These are phyloP conservation scores for Camelina neglecta DNA, from an alignment of 345 rosid genomes.

Conservation along the genomic window DNA sequence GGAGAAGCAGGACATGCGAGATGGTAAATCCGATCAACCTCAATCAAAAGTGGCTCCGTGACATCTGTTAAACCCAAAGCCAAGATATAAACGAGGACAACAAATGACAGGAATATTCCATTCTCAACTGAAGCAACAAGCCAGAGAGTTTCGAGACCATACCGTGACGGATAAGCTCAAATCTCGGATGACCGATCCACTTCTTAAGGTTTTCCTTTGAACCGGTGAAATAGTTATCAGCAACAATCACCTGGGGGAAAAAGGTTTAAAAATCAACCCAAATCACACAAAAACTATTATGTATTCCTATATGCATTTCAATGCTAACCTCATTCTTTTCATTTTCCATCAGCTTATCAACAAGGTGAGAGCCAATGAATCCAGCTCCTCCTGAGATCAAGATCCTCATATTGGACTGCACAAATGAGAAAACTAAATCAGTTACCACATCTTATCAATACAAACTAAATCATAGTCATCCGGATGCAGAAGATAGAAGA, in stretches of 20 bases:
- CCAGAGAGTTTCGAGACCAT: conserved; percentile 33
- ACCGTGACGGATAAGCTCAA: conserved; percentile 98
- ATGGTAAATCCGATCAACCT: conserved; percentile 96
- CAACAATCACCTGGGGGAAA: conserved; percentile 72
- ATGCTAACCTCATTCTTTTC: conserved; percentile 87
- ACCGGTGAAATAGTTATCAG: conserved; percentile 93
- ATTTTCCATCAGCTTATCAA: conserved; percentile 89
- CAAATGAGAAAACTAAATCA: conserved; percentile 11
- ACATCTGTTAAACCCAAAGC: conserved; percentile 59
- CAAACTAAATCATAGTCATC: conserved; percentile 2
- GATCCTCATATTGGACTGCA: conserved; percentile 94
- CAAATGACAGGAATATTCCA: neutral
- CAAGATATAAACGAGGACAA: conserved; percentile 1
- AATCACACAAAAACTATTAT: too few species aligned
- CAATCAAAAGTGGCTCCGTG: conserved; percentile 81
- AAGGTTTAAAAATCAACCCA: neutral
- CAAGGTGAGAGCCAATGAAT: conserved; percentile 94
- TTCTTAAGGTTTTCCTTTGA: conserved; percentile 83
- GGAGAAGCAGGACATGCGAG: conserved; percentile 99
- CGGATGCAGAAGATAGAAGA: neutral
- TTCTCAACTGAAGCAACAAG: neutral
- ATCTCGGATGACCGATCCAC: conserved; percentile 96
- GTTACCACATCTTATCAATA: neutral
- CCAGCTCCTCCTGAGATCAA: conserved; percentile 98
- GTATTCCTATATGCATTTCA: neutral